These are phyloP conservation scores for Pichia kudriavzevii DNA, from an alignment of 1,139 yeast genomes.

Conservation along the genomic window DNA sequence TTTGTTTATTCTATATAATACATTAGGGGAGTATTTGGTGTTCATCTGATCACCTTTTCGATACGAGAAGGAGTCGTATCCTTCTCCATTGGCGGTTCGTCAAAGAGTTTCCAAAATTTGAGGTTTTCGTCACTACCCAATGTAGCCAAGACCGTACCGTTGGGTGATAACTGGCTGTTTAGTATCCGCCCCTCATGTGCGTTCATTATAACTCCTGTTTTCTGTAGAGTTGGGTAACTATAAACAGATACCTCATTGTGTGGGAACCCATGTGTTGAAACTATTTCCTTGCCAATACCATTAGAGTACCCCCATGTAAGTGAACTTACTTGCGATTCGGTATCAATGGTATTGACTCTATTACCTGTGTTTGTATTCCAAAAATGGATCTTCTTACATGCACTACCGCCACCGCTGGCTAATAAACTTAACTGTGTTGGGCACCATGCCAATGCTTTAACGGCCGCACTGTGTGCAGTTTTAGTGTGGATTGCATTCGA, in stretches of 20 bases:
- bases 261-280: slow-evolving; percentile 93
- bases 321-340: slow-evolving; percentile 91
- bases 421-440: slow-evolving; percentile 76
- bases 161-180: slow-evolving; percentile 81
- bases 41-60: too few species aligned
- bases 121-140: slow-evolving; percentile 96
- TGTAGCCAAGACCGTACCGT: slow-evolving; percentile 82
- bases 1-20: too few species aligned
- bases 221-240: slow-evolving; percentile 78
- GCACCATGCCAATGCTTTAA: slow-evolving; percentile 93
- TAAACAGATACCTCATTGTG: slow-evolving; percentile 77
- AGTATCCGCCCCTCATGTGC: slow-evolving; percentile 92
- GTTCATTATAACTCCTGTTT: slow-evolving; percentile 76
- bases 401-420: slow-evolving; percentile 96
- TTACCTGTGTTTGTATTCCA: slow-evolving; percentile 95
- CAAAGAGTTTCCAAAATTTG: slow-evolving; percentile 92
- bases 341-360: slow-evolving; percentile 75
- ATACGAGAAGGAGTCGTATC: too few species aligned
- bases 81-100: slow-evolving; percentile 31
- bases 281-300: slow-evolving; percentile 75
- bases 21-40: too few species aligned
- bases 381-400: slow-evolving; percentile 83
- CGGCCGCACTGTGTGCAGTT: slow-evolving; percentile 85
- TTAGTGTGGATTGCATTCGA: slow-evolving; percentile 65
- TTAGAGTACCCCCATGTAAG: slow-evolving; percentile 78